Conservation (phyloP, 305 asterid genomes). For the Fraxinus baroniana region DNA sequence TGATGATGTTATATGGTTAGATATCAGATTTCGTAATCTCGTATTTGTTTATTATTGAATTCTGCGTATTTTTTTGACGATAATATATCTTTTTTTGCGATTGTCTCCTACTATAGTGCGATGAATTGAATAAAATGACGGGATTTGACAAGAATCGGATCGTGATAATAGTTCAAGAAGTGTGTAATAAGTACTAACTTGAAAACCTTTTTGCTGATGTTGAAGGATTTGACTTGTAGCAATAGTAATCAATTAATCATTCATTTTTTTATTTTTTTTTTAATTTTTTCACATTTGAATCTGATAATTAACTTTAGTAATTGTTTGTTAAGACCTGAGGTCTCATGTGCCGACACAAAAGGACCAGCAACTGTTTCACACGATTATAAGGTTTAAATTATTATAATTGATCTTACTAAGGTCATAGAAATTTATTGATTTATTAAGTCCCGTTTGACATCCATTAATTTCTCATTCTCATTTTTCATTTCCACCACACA, state of each 20-base stretch:
- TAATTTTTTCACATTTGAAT: not conserved
- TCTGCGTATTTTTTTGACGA: not conserved
- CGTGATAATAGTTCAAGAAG: not conserved
- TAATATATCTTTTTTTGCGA: too few species aligned
- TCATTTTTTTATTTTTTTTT: not conserved
- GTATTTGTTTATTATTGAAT: not conserved
- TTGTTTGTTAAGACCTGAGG: conserved; percentile 25
- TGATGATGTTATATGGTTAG: not conserved
- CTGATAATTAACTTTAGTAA: not conserved
- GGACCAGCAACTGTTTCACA: conserved; percentile 26
- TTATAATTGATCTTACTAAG: conserved; percentile 9
- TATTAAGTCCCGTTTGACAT: too few species aligned
- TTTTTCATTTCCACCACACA: too few species aligned
- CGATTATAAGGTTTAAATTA: conserved; percentile 13
- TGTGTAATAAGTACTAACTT: not conserved
- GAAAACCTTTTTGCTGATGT: not conserved
- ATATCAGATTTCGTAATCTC: not conserved
- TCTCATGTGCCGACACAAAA: conserved; percentile 34
- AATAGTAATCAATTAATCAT: conserved; percentile 20
- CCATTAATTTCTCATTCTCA: too few species aligned
- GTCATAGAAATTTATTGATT: conserved; percentile 22
- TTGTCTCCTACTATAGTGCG: not conserved
- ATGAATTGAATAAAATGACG: not conserved
- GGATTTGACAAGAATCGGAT: not conserved
- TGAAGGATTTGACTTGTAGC: conserved; percentile 26